These are phyloP conservation scores for Fusarium sp. DNA, from an alignment of 2,329 filamentous ascomycete genomes.

Conservation along the genomic window DNA sequence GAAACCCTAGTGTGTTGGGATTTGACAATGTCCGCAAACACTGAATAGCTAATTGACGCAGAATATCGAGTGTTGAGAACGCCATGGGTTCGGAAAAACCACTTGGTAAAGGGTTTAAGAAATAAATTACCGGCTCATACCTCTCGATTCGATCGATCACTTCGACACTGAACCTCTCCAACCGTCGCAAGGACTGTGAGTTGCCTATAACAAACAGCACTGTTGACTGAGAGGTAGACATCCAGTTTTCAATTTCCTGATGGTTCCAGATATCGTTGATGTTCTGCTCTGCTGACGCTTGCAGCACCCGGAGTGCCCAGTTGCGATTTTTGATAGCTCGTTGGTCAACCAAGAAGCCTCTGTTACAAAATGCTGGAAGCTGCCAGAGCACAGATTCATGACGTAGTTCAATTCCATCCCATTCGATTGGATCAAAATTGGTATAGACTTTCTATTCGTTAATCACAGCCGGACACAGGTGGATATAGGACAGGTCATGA, in stretches of 20 bases:
- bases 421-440: neutral
- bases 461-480: neutral
- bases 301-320: neutral
- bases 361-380: neutral
- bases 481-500: fast-evolving
- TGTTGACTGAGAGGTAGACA: neutral
- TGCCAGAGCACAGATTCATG: neutral
- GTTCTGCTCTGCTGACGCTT: no score
- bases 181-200: neutral
- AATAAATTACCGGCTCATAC: fast-evolving
- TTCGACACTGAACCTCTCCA: neutral
- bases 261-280: neutral
- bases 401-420: neutral
- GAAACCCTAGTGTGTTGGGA: neutral
- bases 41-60: neutral
- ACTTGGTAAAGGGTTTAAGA: neutral
- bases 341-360: neutral
- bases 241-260: neutral
- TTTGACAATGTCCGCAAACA: neutral
- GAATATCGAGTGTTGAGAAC: neutral
- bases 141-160: neutral
- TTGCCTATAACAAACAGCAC: neutral
- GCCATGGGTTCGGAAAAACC: neutral
- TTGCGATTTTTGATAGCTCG: neutral
- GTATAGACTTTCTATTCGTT: neutral